Base-by-base conservation (phyloP, 2,329 filamentous ascomycete species). In the Cercospora citrullina region DNA sequence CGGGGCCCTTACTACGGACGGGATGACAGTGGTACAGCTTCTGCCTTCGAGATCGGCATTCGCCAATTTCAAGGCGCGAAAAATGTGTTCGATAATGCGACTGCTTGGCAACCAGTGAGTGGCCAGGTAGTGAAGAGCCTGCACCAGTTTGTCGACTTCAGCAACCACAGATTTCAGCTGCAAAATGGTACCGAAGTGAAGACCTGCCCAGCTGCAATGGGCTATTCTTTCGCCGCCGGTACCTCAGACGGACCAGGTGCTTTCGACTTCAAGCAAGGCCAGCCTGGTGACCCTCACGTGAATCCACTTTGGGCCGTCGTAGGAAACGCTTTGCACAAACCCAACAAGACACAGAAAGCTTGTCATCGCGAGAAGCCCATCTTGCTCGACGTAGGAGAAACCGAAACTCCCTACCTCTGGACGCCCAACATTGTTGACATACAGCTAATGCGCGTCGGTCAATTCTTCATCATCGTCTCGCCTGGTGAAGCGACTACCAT, bases 211-310 rank as follows among this genome's bases (percentile, higher is more conserved):
- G 94, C 94, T 0, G 93, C 93, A 0, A 82, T 98, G 68, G 94
- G 94, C 5, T 96, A 95, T 77, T 94, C 91, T 0, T 98, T 98
- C 77, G 94, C 94, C 0, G 94, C 92, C 0, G 94, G 94, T 10
- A 98, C 94, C 0, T 92, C 92, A 0, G 94, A 98, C 77, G 93
- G 94, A 5, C 94, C 94, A 0, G 94, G 94, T 0, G 89, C 89
- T 0, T 96, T 97, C 75, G 94, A 98, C 79, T 97, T 98, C 77
- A 95, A 92, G 1, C 94, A 98, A 77, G 94, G 93, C 72, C 87
- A 91, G 71, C 89, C 90, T 0, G 89, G 89, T 33, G 84, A 87
- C n/a, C 90, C 92, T 0, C 86, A 89, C 48, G 86, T 86, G 23
- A 94, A 91, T 71, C 93, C 93, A 0, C 81, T 97, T 4, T 97